phyloP scores from a whole-genome alignment of 2,329 filamentous ascomycete genomes.

The Monilinia vaccinii-corymbosi region DNA sequence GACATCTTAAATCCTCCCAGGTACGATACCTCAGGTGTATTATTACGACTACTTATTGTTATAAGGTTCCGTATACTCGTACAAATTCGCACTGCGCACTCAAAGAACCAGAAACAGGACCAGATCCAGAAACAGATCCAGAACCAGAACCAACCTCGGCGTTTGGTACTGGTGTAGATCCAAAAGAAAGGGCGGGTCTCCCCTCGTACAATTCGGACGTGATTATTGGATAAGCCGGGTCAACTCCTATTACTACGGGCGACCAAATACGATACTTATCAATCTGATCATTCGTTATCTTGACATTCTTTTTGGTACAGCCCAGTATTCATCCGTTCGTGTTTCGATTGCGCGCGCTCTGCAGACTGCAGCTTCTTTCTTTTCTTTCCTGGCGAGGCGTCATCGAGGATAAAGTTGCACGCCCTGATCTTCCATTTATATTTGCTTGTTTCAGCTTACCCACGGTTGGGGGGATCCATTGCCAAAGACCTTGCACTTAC shows the following conservation, averaged over 20 bases:
- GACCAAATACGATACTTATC: neutral
- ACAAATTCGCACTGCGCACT: neutral
- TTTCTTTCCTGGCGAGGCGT: neutral
- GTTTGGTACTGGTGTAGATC: constrained; percentile 3
- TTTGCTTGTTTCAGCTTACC: constrained; percentile 9
- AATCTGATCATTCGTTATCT: neutral
- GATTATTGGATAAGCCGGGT: constrained; percentile 3
- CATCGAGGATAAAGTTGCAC: neutral
- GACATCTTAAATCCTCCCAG: neutral
- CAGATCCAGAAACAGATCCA: too few relatives aligned
- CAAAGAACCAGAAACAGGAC: too few relatives aligned
- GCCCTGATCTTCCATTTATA: neutral
- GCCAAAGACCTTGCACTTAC: constrained; percentile 5
- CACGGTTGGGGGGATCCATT: neutral
- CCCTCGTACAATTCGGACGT: constrained; percentile 6
- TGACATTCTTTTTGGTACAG: neutral
- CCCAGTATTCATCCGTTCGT: neutral
- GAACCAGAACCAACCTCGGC: constrained; percentile 3
- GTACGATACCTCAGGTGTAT: too few relatives aligned
- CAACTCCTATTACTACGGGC: constrained; percentile 3
- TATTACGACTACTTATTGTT: neutral
- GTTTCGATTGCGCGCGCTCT: constrained; percentile 1
- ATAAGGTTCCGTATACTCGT: neutral
- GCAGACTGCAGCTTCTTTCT: neutral
- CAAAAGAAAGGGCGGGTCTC: constrained; percentile 4